Evolutionary conservation across 495 filamentous ascomycete genomes (phyloP).

Genomic region (Trichocladium uniseriatum): DNA sequence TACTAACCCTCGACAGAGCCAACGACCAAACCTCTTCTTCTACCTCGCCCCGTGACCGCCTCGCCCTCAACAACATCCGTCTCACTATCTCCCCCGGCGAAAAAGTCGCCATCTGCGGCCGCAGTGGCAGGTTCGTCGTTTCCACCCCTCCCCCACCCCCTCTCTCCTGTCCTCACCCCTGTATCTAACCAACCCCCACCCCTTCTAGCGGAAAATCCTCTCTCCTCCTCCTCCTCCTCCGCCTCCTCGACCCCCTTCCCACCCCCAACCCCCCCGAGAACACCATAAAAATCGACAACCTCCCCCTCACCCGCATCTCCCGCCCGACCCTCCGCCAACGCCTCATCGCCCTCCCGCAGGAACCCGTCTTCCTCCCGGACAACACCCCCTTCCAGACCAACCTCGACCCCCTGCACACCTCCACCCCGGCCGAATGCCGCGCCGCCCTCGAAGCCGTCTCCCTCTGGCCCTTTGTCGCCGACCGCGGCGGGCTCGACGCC

Average conservation of each 20-base stretch:
- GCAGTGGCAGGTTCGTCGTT: slow-evolving; percentile 14
- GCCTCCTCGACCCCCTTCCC: slow-evolving; percentile 70
- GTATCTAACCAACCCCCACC: not conserved
- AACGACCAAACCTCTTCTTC: not conserved
- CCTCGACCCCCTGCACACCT: slow-evolving; percentile 29
- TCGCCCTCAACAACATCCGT: slow-evolving; percentile 15
- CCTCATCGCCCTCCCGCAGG: slow-evolving; percentile 39
- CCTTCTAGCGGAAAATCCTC: slow-evolving; percentile 74
- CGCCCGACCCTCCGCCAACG: slow-evolving; percentile 13
- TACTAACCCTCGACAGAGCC: too few relatives aligned
- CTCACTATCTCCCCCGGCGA: slow-evolving; percentile 16
- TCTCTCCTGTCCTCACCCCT: not conserved
- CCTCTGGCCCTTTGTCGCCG: slow-evolving; percentile 39
- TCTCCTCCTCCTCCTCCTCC: slow-evolving; percentile 82
- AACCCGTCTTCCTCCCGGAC: slow-evolving; percentile 48
- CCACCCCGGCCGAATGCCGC: slow-evolving; percentile 33
- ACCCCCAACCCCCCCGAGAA: slow-evolving; percentile 41
- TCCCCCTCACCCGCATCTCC: slow-evolving; percentile 11
- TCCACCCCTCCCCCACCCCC: too few relatives aligned
- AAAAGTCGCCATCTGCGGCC: slow-evolving; percentile 22
- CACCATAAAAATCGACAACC: slow-evolving; percentile 15
- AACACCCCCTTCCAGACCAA: slow-evolving; percentile 36
- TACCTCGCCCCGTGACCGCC: not conserved
- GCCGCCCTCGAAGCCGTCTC: slow-evolving; percentile 41
- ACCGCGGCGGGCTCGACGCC: slow-evolving; percentile 43